Percentiles rank a stretch among this genome's conserved stretches.
phyloP scores from a whole-genome alignment of 108 stramenopile genomes.

The Nitzschia sp. region DNA sequence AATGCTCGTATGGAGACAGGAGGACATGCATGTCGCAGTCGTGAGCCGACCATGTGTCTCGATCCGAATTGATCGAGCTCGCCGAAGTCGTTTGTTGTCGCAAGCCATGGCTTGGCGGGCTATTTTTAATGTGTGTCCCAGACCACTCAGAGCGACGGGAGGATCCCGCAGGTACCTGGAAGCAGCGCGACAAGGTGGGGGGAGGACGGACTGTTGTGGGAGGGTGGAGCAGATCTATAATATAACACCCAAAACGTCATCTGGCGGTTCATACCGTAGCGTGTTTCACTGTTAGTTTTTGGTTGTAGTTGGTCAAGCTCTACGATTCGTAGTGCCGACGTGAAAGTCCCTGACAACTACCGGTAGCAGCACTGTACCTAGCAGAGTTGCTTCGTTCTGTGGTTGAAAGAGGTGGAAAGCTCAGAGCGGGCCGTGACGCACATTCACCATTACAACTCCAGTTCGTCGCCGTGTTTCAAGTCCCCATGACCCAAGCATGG shows the following conservation, averaged over 20 bases:
- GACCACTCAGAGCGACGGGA: neutral
- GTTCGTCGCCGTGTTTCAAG: slow-evolving; percentile 21
- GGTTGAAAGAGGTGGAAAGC: neutral
- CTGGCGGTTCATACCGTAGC: no score
- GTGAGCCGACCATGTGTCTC: no score
- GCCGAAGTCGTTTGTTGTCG: neutral
- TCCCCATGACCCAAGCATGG: slow-evolving; percentile 39
- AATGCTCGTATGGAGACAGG: neutral
- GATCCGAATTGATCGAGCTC: neutral
- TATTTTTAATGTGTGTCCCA: neutral
- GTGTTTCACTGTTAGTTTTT: no score
- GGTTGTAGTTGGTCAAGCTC: no score
- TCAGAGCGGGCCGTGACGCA: slow-evolving; percentile 2
- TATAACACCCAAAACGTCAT: no score
- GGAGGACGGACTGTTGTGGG: no score
- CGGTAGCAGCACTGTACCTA: neutral
- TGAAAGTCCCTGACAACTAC: neutral
- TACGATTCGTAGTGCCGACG: neutral
- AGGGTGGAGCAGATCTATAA: no score
- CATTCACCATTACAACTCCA: slow-evolving; percentile 32
- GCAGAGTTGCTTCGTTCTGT: neutral
- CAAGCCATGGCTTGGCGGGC: neutral
- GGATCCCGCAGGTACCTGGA: neutral
- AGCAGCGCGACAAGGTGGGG: no score
- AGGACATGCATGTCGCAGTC: neutral